Base-by-base conservation (phyloP, 2,329 filamentous ascomycete genomes). In the Paecilomyces variotii region DNA sequence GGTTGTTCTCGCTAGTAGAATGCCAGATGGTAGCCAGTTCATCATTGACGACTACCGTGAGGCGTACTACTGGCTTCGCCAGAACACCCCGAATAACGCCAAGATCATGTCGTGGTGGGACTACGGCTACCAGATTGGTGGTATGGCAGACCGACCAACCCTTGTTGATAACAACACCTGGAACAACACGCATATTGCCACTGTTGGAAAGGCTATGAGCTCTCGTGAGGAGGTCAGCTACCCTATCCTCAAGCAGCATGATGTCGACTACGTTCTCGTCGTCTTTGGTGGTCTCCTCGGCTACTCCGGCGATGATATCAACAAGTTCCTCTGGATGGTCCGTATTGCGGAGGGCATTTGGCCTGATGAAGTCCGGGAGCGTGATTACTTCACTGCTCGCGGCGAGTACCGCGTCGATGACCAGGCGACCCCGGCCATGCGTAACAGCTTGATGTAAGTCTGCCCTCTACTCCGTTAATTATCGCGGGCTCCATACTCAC, bases 51-150 rank as follows among this genome's bases (percentile, higher is more conserved):
- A 99, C 75, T 99, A 99, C 79, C 89, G 94, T 71, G 94, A 99
- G 82, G 94, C 94, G 1, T 99, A 99, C 79, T 96, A 99, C 79
- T 99, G 94, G 94, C 87, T 99, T 55, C 89, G 94, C 63, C 94
- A 99, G 77, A 99, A 99, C 80, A 99, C 95, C 9, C 83, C 88
- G 61, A 84, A 93, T 65, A 90, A 97, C 68, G 92, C 95, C 71
- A 99, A 97, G 83, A 89, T 99, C 72, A 97, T 97, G 93, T 94
- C 92, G 1, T 99, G 94, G 94, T 99, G 94, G 94, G 94, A 99
- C 74, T 99, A 99, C 70, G 94, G 94, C 64, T 99, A 99, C 80
- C 94, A 99, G 79, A 99, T 99, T 75, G 94, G 94, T 79, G 94
- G 94, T 65, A 99, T 99, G 94, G 94, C 94, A 55, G 94, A 99